These are phyloP conservation scores for Leccinum disarticulatum DNA, from an alignment of 768 basidiomycete species.

Conservation along the genomic window DNA sequence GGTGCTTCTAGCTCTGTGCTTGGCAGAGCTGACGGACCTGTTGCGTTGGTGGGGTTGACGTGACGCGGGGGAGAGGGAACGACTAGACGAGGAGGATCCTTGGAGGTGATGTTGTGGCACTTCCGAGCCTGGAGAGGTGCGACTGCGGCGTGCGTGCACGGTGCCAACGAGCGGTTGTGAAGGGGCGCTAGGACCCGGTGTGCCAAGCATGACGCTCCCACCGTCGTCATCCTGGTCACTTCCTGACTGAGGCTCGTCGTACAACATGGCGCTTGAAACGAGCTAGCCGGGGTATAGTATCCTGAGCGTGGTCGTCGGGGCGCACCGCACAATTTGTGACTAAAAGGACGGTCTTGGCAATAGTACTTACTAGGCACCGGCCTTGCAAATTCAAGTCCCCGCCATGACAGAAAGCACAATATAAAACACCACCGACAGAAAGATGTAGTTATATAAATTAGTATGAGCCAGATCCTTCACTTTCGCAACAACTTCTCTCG, in stretches of 20 bases:
- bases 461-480: constrained; percentile 28
- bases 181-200: constrained; percentile 37
- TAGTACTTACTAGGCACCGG: too few relatives aligned
- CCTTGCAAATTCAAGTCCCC: too few relatives aligned
- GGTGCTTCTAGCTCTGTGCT: constrained; percentile 53
- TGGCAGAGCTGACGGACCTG: constrained; percentile 52
- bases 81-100: constrained; percentile 48
- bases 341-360: neutral
- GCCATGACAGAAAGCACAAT: constrained; percentile 15
- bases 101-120: constrained; percentile 62
- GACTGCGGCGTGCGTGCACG: constrained; percentile 47
- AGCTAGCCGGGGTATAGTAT: neutral
- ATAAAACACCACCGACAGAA: constrained; percentile 13
- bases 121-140: constrained; percentile 52
- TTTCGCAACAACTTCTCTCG: constrained; percentile 77
- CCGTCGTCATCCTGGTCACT: constrained; percentile 26
- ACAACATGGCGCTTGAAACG: constrained; percentile 10
- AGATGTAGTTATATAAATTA: constrained; percentile 1
- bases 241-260: constrained; percentile 19
- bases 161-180: constrained; percentile 34
- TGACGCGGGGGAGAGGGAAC: constrained; percentile 46
- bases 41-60: constrained; percentile 47
- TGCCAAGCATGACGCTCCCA: too few relatives aligned
- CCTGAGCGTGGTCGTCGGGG: neutral
- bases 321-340: neutral